Evolutionary conservation across 345 rosid genomes (phyloP), one percentile per base, ranked within the genome.

Genomic region (Citrus sp.): DNA sequence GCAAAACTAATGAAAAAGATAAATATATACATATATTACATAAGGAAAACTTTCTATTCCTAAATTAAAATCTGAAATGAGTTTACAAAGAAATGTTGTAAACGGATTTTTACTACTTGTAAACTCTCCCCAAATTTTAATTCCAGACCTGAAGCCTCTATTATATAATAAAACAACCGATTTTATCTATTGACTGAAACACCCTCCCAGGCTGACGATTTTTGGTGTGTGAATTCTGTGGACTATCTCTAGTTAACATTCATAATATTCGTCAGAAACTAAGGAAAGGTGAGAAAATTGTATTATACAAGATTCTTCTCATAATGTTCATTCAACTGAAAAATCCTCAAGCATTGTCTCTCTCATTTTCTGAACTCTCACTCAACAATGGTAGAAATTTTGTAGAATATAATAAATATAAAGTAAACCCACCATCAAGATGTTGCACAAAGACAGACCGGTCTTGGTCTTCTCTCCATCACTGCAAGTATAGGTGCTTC

Each of bases 401-500:
- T 74, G 74, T 54, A 74, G 65, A 34, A 84, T 46, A 46, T 46
- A 22, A 46, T 32, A 77, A 69, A 77, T 34, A 77, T 67, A 69
- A 8, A 86, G 25, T 69, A 75, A 73, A 78, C 72, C 64, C 7
- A 77, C 21, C 30, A 34, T 34, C 70, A 76, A 27, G 59, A 82
- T 66, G 78, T 51, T 75, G 76, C 70, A 74, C 25, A 74, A 56
- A 54, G 77, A 83, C 67, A 72, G 76, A 38, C 60, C 64, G 61
- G 37, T 68, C 77, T 73, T 85, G 51, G 37, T 68, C 77, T 73
- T 85, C 56, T 68, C 83, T 60, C 86, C 96, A n/a, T 78, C 61
- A 64, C 84, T 94, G 89, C 98, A 92, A 24, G 91, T 82, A 58
- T 83, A 83, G 76, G 81, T 60, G 80, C 93, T 93, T 77, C 97